Evolutionary conservation across 2,329 filamentous ascomycete species (phyloP).

Genomic region (Trichoderma semiorbis): DNA sequence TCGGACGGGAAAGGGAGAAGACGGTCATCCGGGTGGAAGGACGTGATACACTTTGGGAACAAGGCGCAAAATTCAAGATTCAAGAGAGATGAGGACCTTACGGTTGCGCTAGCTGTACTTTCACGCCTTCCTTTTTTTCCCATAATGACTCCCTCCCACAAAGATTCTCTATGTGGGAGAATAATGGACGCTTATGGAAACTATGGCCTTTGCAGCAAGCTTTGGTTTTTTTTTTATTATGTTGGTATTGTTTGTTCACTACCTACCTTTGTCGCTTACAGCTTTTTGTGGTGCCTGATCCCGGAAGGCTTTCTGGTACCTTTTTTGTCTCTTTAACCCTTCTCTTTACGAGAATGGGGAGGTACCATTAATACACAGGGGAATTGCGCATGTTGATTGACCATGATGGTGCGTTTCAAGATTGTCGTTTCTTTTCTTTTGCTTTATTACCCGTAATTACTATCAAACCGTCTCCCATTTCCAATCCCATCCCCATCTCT

Average conservation of each 20-base stretch:
- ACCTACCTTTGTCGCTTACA: slow-evolving; percentile 15
- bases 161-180: background rate
- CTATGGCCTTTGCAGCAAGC: slow-evolving; percentile 16
- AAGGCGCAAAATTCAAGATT: slow-evolving; percentile 13
- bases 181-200: slow-evolving; percentile 17
- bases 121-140: slow-evolving; percentile 7
- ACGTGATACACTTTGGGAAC: slow-evolving; percentile 15
- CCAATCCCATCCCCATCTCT: background rate
- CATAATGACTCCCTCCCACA: slow-evolving; percentile 9
- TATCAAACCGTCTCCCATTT: background rate
- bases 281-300: slow-evolving; percentile 13
- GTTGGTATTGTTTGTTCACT: slow-evolving; percentile 20
- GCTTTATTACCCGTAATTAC: background rate
- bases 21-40: slow-evolving; percentile 16
- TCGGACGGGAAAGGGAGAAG: slow-evolving; percentile 17
- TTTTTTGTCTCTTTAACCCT: slow-evolving; percentile 1
- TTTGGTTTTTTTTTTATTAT: slow-evolving; percentile 16
- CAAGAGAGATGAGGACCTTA: slow-evolving; percentile 17
- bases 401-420: background rate
- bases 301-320: slow-evolving; percentile 15
- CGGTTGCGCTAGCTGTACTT: slow-evolving; percentile 17
- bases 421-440: background rate
- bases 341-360: slow-evolving; percentile 19
- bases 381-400: background rate
- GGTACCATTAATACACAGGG: slow-evolving; percentile 21